Conservation (phyloP, 495 filamentous ascomycete genomes). For the Penicillium subrubescens region DNA sequence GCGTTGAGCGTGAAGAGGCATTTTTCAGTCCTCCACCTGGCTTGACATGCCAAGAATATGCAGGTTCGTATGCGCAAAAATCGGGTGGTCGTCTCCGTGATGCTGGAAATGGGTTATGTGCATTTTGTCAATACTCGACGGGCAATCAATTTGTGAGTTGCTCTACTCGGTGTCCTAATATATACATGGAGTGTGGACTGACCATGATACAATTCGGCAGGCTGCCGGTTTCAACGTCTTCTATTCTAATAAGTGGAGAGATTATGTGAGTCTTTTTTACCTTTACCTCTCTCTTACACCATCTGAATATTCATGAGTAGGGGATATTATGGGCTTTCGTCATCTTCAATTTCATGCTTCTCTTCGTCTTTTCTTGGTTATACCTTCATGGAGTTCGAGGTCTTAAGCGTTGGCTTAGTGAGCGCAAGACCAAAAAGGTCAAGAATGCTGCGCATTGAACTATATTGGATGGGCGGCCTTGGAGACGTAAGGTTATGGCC, state of each 20-base stretch:
- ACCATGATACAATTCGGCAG: slow-evolving; percentile 15
- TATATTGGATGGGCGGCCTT: neutral
- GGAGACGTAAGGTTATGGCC: neutral
- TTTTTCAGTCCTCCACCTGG: slow-evolving; percentile 55
- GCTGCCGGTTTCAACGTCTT: slow-evolving; percentile 49
- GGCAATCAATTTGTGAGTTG: slow-evolving; percentile 58
- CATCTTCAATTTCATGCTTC: slow-evolving; percentile 55
- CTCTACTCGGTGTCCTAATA: neutral
- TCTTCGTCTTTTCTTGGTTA: slow-evolving; percentile 56
- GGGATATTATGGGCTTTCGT: slow-evolving; percentile 59
- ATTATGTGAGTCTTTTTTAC: slow-evolving; percentile 51
- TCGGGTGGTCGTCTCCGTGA: slow-evolving; percentile 56
- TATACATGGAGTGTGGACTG: neutral
- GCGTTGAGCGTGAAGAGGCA: slow-evolving; percentile 58
- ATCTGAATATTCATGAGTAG: slow-evolving; percentile 15
- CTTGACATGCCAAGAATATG: slow-evolving; percentile 56
- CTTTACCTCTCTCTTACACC: neutral
- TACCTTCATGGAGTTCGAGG: slow-evolving; percentile 51
- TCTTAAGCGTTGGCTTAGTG: slow-evolving; percentile 45
- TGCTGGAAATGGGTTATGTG: slow-evolving; percentile 49
- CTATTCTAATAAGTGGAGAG: slow-evolving; percentile 61
- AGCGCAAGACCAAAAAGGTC: slow-evolving; percentile 41
- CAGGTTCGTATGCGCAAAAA: slow-evolving; percentile 40
- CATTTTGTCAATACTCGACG: slow-evolving; percentile 61
- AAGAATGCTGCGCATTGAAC: slow-evolving; percentile 2